A percentile compares a stretch with the other conserved stretches of the same genome.
Evolutionary conservation across 257 asterid genomes (phyloP).

Genomic region (Solanum clarkiae): DNA sequence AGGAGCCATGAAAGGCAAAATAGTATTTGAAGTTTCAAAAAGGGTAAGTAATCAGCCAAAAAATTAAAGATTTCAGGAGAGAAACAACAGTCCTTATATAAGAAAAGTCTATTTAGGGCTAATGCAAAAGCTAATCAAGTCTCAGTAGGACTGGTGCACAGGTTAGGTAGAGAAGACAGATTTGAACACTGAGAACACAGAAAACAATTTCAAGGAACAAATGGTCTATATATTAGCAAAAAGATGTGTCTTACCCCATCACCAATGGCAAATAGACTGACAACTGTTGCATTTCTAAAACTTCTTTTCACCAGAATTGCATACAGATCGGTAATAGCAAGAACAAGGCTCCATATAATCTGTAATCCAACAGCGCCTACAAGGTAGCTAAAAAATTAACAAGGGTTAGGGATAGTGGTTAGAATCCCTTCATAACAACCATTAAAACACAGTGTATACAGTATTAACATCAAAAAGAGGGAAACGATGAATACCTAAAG

Average conservation of each 20-base stretch:
- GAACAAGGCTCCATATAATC: conserved; percentile 70
- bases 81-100: neutral
- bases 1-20: neutral
- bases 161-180: neutral
- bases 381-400: conserved; percentile 43
- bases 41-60: neutral
- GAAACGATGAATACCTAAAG: conserved; percentile 38
- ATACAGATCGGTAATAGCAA: conserved; percentile 58
- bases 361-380: conserved; percentile 86
- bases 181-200: neutral
- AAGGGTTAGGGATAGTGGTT: conserved; percentile 3
- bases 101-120: neutral
- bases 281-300: conserved; percentile 40
- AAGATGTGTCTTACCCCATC: conserved; percentile 66
- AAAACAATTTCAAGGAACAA: neutral
- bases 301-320: conserved; percentile 67
- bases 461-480: neutral
- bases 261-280: conserved; percentile 67
- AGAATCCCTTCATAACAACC: neutral
- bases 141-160: neutral
- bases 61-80: neutral
- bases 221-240: neutral
- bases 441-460: neutral
- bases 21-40: neutral
- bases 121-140: neutral